Evolutionary conservation across 169 alveolate species (phyloP), one percentile per base, ranked within the genome.

Genomic region (Cryptosporidium xiaoi): DNA sequence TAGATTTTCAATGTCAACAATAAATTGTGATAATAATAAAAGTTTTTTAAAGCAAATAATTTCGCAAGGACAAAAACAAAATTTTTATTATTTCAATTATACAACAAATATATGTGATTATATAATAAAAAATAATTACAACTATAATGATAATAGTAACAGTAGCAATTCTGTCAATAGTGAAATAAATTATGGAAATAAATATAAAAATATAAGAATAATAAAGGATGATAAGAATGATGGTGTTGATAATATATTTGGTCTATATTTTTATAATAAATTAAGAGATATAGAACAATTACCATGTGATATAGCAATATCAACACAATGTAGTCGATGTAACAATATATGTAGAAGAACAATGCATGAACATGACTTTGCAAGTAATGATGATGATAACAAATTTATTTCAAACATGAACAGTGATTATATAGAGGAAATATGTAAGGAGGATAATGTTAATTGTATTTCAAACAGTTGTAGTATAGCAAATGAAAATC

Each of bases 271-370:
- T 62, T 77, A 58, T 24, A 46, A 77, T 24, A 77, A 77, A 40
- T 77, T 77, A 40, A 77, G 36, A 29, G 69, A 60, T 60, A 20
- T 62, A 16, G 77, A 77, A 16, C 87, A 77, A 31, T 33, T 77
- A 24, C 87, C 87, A 60, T 77, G 87, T 1, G 87, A 77, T 20
- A 77, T 77, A 58, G 87, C 87, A 29, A 20, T 55, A 77, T 68
- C 87, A 18, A 77, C 87, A 27, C 87, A 77, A n/a, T 77, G 87
- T 60, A 58, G 51, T 20, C 53, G 36, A 16, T 77, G 87, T 62
- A 8, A 15, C 24, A 24, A 8, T 51, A 55, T 51, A n/a, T 29
- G 40, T 55, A 36, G n/a, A 51, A 20, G 13, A 20, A 2, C 2
- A 20, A 33, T 20, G n/a, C 46, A 27, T 27, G 15, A 2, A 1